phyloP scores from a whole-genome alignment of 768 basidiomycete genomes.

The Phaeotremella skinneri region DNA sequence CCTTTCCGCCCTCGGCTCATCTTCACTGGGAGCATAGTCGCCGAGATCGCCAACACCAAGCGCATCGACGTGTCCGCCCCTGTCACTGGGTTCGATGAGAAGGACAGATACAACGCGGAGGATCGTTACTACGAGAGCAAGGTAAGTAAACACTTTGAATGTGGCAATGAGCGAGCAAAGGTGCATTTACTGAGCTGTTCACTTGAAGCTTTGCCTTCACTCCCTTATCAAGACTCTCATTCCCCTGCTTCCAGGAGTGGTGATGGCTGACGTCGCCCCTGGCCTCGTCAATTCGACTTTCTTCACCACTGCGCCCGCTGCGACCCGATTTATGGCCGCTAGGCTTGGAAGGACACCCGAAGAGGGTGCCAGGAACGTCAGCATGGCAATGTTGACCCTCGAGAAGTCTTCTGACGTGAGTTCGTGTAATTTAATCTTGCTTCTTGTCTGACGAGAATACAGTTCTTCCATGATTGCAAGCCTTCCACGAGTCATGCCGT shows the following conservation, averaged over 20 bases:
- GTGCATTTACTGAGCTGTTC: no score
- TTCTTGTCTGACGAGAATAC: no score
- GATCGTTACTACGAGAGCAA: constrained; percentile 11
- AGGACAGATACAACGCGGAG: background rate
- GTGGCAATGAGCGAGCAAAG: no score
- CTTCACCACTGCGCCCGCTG: background rate
- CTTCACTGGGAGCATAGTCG: constrained; percentile 2
- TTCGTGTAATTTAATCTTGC: background rate
- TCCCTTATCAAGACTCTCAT: constrained; percentile 3
- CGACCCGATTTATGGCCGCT: background rate
- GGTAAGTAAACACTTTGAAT: no score
- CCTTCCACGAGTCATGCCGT: background rate
- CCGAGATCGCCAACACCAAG: constrained; percentile 7
- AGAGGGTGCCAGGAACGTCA: constrained; percentile 8
- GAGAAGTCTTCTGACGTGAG: constrained; percentile 11
- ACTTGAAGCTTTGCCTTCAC: constrained; percentile 6
- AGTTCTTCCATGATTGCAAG: constrained; percentile 7
- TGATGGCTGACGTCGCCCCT: background rate
- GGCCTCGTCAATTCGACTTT: constrained; percentile 13
- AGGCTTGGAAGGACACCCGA: constrained; percentile 6
- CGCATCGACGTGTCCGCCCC: constrained; percentile 3
- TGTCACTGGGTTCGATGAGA: background rate
- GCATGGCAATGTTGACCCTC: constrained; percentile 5
- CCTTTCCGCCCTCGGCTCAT: constrained; percentile 8
- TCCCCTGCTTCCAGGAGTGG: background rate